These are phyloP conservation scores for Pichia exigua DNA, from an alignment of 805 yeast genomes.

Conservation along the genomic window DNA sequence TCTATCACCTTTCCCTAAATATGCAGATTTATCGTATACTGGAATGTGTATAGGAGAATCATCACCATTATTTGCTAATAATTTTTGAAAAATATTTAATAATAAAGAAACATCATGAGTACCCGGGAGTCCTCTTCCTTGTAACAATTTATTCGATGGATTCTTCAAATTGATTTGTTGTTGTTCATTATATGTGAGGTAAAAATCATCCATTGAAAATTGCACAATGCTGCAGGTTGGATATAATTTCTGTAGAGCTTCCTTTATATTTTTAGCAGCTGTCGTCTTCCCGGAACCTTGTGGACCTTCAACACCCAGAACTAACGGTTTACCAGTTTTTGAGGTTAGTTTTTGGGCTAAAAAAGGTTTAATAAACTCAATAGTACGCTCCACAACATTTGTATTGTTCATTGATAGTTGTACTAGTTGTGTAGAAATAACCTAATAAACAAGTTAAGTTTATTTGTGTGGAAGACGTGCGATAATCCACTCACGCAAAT, in stretches of 20 bases:
- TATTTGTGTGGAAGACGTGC: not conserved
- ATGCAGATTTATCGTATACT: constrained; percentile 67
- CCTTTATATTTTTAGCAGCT: constrained; percentile 36
- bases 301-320: constrained; percentile 59
- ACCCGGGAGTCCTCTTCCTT: constrained; percentile 87
- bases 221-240: constrained; percentile 35
- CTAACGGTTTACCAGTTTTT: constrained; percentile 22
- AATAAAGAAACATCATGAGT: constrained; percentile 69
- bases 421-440: not conserved
- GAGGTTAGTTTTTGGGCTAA: constrained; percentile 20
- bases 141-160: constrained; percentile 37
- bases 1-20: constrained; percentile 76
- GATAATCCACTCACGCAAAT: not conserved
- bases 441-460: not conserved
- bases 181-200: constrained; percentile 62
- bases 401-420: not conserved
- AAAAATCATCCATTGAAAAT: constrained; percentile 82
- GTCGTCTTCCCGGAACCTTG: constrained; percentile 77
- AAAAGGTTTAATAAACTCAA: constrained; percentile 20
- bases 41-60: constrained; percentile 41
- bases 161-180: constrained; percentile 31
- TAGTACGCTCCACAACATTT: constrained; percentile 4
- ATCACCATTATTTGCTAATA: constrained; percentile 19
- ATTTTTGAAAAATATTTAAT: constrained; percentile 28
- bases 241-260: constrained; percentile 27